Percentiles rank a stretch among this genome's conserved stretches.
These are phyloP conservation scores for Tricholoma flavovirens DNA, from an alignment of 768 basidiomycete species.

Conservation along the genomic window DNA sequence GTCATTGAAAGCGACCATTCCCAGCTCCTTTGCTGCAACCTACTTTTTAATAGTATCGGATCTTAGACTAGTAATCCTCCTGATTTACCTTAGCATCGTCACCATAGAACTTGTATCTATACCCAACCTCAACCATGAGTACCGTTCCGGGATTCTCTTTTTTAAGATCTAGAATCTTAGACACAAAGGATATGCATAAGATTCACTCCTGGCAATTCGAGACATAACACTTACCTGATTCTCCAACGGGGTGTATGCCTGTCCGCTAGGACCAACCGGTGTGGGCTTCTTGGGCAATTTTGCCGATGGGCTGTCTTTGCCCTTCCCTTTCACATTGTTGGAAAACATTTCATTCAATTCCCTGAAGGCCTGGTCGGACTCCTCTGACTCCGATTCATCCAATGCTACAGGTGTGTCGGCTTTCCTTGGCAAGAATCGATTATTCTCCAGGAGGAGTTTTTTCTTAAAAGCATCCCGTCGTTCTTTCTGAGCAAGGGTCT, in stretches of 20 bases:
- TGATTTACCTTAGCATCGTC: constrained; percentile 69
- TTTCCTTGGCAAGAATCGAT: constrained; percentile 25
- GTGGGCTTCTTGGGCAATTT: constrained; percentile 29
- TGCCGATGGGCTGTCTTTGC: constrained; percentile 15
- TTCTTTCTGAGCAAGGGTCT: constrained; percentile 19
- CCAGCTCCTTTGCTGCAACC: constrained; percentile 72
- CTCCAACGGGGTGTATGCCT: constrained; percentile 74
- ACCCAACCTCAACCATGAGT: constrained; percentile 79
- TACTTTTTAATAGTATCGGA: constrained; percentile 20
- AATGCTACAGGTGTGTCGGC: constrained; percentile 13
- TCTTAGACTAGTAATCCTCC: neutral
- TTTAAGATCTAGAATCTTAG: constrained; percentile 54
- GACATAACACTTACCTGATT: constrained; percentile 42
- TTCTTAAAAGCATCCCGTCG: constrained; percentile 42
- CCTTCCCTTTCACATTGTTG: constrained; percentile 28
- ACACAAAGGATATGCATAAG: neutral
- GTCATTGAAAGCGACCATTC: constrained; percentile 66
- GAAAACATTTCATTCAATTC: constrained; percentile 45
- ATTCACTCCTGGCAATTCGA: neutral
- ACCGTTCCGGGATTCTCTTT: constrained; percentile 58
- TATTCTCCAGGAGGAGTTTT: constrained; percentile 45
- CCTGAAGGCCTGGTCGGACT: constrained; percentile 42
- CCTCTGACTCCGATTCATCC: constrained; percentile 25
- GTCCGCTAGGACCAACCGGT: constrained; percentile 61
- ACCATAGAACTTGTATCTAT: constrained; percentile 79